Evolutionary conservation across 1,284 basidiomycete species (phyloP).

Genomic region (Hymenochaete sp.): DNA sequence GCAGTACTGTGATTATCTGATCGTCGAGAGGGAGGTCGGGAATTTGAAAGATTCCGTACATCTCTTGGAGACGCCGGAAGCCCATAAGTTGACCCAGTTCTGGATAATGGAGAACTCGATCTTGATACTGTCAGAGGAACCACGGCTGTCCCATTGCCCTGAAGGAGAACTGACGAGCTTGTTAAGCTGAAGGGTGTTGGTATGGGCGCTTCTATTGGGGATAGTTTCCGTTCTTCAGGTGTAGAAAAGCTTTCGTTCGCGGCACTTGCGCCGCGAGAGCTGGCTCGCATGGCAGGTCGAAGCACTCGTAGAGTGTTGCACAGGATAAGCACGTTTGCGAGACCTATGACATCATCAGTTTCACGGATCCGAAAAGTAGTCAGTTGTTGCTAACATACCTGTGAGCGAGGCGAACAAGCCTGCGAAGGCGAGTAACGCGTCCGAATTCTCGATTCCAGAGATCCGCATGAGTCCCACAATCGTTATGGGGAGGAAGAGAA

Average conservation of each 20-base stretch:
- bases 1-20: not conserved
- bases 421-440: slow-evolving; percentile 22
- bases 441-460: slow-evolving; percentile 11
- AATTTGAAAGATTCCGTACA: no score
- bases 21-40: no score
- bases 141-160: no score
- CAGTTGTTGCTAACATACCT: slow-evolving; percentile 12
- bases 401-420: slow-evolving; percentile 11
- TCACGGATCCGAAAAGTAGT: not conserved
- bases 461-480: slow-evolving; percentile 13
- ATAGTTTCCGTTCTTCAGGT: slow-evolving; percentile 14
- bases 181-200: not conserved
- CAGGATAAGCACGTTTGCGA: slow-evolving; percentile 54
- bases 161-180: no score
- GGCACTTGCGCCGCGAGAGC: not conserved
- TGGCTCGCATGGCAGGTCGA: slow-evolving; percentile 43
- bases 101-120: slow-evolving; percentile 8
- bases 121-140: slow-evolving; percentile 13
- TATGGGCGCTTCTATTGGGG: slow-evolving; percentile 15
- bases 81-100: not conserved
- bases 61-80: slow-evolving; percentile 9
- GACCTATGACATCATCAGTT: slow-evolving; percentile 32
- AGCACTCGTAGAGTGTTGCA: slow-evolving; percentile 62
- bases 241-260: slow-evolving; percentile 16
- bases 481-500: slow-evolving; percentile 16